phyloP scores from a whole-genome alignment of 179 eudicot genomes.

The Camellia oleifera region DNA sequence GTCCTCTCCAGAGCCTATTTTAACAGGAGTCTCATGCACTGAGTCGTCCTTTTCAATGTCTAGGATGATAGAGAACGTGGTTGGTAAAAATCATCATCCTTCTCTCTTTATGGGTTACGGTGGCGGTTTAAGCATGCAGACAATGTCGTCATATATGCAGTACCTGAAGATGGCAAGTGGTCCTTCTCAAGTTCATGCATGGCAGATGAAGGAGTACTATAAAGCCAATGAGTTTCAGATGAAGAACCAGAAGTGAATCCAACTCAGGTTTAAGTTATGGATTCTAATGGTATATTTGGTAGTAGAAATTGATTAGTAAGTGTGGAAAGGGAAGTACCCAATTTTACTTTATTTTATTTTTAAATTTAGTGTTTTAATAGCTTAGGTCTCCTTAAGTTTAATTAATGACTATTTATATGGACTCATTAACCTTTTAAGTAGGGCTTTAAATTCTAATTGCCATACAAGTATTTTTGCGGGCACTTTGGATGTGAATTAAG shows the following conservation, averaged over 20 bases:
- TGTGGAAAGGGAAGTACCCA: too few relatives aligned
- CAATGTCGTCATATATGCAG: background rate
- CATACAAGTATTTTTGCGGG: too few relatives aligned
- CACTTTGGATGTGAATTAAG: too few relatives aligned
- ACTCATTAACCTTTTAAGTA: too few relatives aligned
- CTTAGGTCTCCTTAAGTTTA: too few relatives aligned
- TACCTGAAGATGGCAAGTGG: background rate
- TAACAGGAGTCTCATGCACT: too few relatives aligned
- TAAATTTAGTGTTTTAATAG: too few relatives aligned
- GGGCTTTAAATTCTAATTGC: too few relatives aligned
- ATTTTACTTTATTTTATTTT: too few relatives aligned
- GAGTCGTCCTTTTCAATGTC: background rate
- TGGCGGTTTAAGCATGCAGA: background rate
- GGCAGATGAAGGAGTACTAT: background rate
- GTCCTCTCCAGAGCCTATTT: too few relatives aligned
- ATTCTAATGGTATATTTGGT: background rate
- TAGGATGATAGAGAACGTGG: background rate
- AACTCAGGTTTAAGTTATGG: background rate
- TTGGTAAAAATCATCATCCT: background rate
- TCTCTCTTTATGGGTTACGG: background rate
- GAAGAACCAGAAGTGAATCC: background rate
- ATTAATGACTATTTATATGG: too few relatives aligned
- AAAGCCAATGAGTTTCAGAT: background rate
- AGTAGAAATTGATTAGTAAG: too few relatives aligned
- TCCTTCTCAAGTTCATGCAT: background rate